Percentiles rank a stretch among this genome's conserved stretches.
These are phyloP conservation scores for Nakaseomyces nivariensis DNA, from an alignment of 1,139 yeast genomes.

Conservation along the genomic window DNA sequence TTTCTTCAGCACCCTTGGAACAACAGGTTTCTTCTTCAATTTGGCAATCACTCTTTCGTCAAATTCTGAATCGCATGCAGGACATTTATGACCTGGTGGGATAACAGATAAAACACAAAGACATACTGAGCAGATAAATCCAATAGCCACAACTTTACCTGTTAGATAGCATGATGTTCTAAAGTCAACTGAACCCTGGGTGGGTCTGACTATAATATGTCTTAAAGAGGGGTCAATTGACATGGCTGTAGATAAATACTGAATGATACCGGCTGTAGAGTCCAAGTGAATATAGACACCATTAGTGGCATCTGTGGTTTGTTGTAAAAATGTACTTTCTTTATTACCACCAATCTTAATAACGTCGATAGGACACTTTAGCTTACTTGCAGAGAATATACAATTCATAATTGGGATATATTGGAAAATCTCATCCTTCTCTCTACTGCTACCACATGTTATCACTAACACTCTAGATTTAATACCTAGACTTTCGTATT, in stretches of 20 bases:
- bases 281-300: slow-evolving; percentile 76
- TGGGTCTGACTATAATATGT: slow-evolving; percentile 66
- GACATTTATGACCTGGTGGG: slow-evolving; percentile 46
- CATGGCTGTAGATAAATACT: slow-evolving; percentile 41
- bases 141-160: slow-evolving; percentile 81
- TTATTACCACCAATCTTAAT: slow-evolving; percentile 59
- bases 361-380: slow-evolving; percentile 82
- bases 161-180: slow-evolving; percentile 91
- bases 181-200: slow-evolving; percentile 81
- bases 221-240: slow-evolving; percentile 77
- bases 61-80: slow-evolving; percentile 58
- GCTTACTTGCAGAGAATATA: slow-evolving; percentile 90
- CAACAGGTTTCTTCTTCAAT: slow-evolving; percentile 35
- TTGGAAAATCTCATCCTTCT: slow-evolving; percentile 68
- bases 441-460: slow-evolving; percentile 42
- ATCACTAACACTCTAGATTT: slow-evolving; percentile 67
- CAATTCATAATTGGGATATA: slow-evolving; percentile 94
- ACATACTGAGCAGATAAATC: slow-evolving; percentile 93
- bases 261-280: slow-evolving; percentile 72
- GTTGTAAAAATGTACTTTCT: slow-evolving; percentile 80
- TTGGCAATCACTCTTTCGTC: slow-evolving; percentile 48
- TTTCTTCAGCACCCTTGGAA: slow-evolving; percentile 15
- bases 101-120: slow-evolving; percentile 53
- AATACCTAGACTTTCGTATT: slow-evolving; percentile 40
- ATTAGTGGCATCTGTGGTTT: slow-evolving; percentile 89